Percentiles rank a stretch among this genome's conserved stretches.
phyloP scores from a whole-genome alignment of 805 yeast genomes.

The Yarrowia sp. region DNA sequence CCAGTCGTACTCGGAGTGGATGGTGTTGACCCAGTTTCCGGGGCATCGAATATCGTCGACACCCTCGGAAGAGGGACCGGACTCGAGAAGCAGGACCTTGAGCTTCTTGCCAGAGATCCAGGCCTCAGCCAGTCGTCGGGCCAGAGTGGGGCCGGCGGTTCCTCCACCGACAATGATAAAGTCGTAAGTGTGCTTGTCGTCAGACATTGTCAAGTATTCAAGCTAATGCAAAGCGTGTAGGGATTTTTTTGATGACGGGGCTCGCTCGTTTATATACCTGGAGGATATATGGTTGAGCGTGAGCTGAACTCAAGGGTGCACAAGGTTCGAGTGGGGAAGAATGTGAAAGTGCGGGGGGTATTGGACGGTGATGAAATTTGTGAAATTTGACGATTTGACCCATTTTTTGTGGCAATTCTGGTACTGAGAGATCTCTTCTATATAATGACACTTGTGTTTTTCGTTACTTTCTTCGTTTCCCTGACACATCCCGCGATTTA shows the following conservation, averaged over 20 bases:
- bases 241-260: constrained; percentile 10
- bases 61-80: constrained; percentile 48
- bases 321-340: constrained; percentile 36
- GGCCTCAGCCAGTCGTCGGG: constrained; percentile 49
- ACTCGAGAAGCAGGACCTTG: constrained; percentile 48
- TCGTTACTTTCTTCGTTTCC: too few relatives aligned
- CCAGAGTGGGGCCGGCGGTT: constrained; percentile 50
- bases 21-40: constrained; percentile 47
- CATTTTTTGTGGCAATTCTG: neutral
- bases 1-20: constrained; percentile 49
- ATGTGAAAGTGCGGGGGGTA: constrained; percentile 35
- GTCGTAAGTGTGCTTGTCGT: constrained; percentile 42
- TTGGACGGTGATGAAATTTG: too few relatives aligned
- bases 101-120: constrained; percentile 44
- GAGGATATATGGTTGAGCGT: constrained; percentile 19
- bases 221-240: constrained; percentile 10
- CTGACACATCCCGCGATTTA: constrained; percentile 2
- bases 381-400: neutral
- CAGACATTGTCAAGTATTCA: constrained; percentile 30
- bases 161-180: constrained; percentile 49
- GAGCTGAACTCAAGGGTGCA: neutral
- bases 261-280: constrained; percentile 7
- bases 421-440: too few relatives aligned
- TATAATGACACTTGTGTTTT: too few relatives aligned
- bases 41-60: constrained; percentile 46